Base-by-base conservation (phyloP, 768 basidiomycete genomes). In the Mycena indigotica region DNA sequence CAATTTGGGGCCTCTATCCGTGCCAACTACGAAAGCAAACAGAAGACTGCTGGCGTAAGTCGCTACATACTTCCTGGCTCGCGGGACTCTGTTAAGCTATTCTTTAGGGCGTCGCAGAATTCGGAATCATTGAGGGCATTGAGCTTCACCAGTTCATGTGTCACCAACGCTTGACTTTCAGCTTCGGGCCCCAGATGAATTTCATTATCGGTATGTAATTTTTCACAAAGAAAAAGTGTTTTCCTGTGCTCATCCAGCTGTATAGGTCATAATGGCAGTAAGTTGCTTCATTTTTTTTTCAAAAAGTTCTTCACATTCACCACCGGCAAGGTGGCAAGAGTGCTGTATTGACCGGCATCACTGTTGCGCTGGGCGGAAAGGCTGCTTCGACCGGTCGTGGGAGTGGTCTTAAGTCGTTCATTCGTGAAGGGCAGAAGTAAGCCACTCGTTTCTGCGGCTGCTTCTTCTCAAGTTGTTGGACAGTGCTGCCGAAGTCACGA, bases 91-190 rank as follows among this genome's bases (percentile, higher is more conserved):
- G n/a, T 25, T 52, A 38, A n/a, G 32, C 21, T 57, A 52, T 25
- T 50, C 3, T n/a, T 55, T 0, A 48, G 41, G 16, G 45, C 38
- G 17, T 15, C n/a, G 4, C 28, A 25, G 2, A 62, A 50, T 84
- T 88, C 65, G 96, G 95, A 4, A 87, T 98, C 63, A 91, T 98
- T 58, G 89, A 93, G 65, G 79, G 81, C 29, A 83, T 97, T 40
- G 89, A 94, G 67, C 85, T 93, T 84, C 81, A 86, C 67, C 88
- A 98, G 68, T 98, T 98, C 75, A 96, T 98, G 95, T 97, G 95
- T 72, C 95, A 98, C 74, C 82, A 86, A 69, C 87, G 81, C 72
- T 78, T 95, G 44, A 86, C 81, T 1, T 92, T 97, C 72, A 80
- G 82, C 2, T 93, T 98, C 61, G 93, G 94, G 0, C 88, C 91